These are phyloP conservation scores for Candida argentea DNA, from an alignment of 805 yeast genomes.

Conservation along the genomic window DNA sequence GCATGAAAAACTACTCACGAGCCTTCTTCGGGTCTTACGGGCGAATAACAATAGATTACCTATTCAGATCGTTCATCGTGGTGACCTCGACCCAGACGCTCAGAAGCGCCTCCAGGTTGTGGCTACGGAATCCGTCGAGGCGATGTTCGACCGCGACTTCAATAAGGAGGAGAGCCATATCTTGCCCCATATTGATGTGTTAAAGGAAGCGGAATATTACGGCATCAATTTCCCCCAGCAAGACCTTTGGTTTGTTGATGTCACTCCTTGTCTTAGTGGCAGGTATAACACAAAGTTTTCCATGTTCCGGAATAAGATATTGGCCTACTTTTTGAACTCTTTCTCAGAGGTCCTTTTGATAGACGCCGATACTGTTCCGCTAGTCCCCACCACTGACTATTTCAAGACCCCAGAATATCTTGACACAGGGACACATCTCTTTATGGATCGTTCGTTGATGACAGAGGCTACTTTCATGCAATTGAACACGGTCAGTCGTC, in stretches of 20 bases:
- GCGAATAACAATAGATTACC: slow-evolving; percentile 42
- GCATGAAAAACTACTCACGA: slow-evolving; percentile 37
- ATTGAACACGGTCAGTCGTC: slow-evolving; percentile 22
- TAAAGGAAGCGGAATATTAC: slow-evolving; percentile 6
- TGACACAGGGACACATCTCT: slow-evolving; percentile 22
- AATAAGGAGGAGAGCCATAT: slow-evolving; percentile 5
- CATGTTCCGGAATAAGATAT: slow-evolving; percentile 25
- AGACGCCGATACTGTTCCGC: slow-evolving; percentile 45
- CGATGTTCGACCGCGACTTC: slow-evolving; percentile 11
- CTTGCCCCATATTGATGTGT: no score
- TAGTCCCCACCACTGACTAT: slow-evolving; percentile 16
- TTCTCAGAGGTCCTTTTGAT: slow-evolving; percentile 41
- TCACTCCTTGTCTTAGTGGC: slow-evolving; percentile 10
- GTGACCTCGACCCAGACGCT: slow-evolving; percentile 17
- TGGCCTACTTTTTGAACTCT: slow-evolving; percentile 24
- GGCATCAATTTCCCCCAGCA: slow-evolving; percentile 18
- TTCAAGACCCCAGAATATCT: slow-evolving; percentile 20
- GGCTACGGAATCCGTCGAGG: slow-evolving; percentile 10
- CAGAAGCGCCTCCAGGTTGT: slow-evolving; percentile 8
- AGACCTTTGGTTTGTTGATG: slow-evolving; percentile 30
- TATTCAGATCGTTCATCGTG: slow-evolving; percentile 24
- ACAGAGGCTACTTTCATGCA: slow-evolving; percentile 24
- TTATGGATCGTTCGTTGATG: slow-evolving; percentile 13
- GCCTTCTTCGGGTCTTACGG: slow-evolving; percentile 39
- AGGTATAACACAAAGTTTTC: slow-evolving; percentile 13